Conservation (phyloP, 331 rosid species). For the Rosa hybrid region DNA sequence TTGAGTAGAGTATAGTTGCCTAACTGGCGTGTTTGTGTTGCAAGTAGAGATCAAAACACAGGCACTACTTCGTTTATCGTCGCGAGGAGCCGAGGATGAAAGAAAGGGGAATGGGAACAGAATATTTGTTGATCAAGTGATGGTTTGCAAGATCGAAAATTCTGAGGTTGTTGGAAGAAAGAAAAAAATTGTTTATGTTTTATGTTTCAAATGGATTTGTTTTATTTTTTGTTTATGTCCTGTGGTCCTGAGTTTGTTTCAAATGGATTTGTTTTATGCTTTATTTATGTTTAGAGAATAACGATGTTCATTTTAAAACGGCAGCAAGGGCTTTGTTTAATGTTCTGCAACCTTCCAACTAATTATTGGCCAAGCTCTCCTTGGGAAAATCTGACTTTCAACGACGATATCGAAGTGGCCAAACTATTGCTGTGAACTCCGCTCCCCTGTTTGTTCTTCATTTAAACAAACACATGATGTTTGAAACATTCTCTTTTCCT, state of each 20-base stretch:
- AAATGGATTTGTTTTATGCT: not conserved
- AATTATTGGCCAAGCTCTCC: not conserved
- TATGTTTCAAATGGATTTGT: too few species aligned
- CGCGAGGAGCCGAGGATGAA: too few species aligned
- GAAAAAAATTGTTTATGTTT: too few species aligned
- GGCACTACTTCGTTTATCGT: not conserved
- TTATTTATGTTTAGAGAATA: not conserved
- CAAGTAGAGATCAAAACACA: not conserved
- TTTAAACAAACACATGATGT: not conserved
- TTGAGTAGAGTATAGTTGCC: not conserved
- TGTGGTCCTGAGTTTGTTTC: too few species aligned
- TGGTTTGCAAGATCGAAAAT: too few species aligned
- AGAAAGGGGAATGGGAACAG: too few species aligned
- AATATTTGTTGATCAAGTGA: too few species aligned
- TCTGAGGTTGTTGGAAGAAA: too few species aligned
- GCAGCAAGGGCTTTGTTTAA: not conserved
- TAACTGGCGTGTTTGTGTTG: not conserved
- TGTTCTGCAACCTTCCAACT: not conserved
- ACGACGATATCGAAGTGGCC: not conserved
- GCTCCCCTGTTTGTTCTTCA: not conserved
- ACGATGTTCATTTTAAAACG: not conserved
- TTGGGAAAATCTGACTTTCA: slow-evolving; percentile 2
- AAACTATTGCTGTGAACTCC: not conserved
- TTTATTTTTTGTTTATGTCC: too few species aligned
- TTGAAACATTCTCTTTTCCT: too few species aligned